Evolutionary conservation across 2,329 filamentous ascomycete genomes (phyloP), one percentile per base, ranked within the genome.

Genomic region (Trichoderma hamatum): DNA sequence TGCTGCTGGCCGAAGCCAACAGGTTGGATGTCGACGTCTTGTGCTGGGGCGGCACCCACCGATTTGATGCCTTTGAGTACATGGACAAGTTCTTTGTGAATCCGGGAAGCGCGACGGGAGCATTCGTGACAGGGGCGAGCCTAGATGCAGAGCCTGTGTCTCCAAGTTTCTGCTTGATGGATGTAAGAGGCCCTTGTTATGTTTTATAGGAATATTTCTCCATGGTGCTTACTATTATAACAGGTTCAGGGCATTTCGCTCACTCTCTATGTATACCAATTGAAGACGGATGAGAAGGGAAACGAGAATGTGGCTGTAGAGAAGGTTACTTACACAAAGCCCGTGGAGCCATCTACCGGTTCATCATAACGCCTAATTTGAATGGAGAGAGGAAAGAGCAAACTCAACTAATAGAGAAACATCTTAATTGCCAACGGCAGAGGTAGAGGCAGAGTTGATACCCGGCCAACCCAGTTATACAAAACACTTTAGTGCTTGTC

Each of bases 131-230:
- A 1, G 85, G 86, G 24, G 89, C 86, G 84, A 82, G 82, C 24
- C 81, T 82, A 63, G 86, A 86, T 51, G 84, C 82, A n/a, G 88
- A 92, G 76, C 92, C 95, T 67, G 92, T 91, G 28, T 90, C 90
- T 68, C 95, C 95, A 30, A 97, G 94, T 78, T 97, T 98, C 81
- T 97, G 96, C 77, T 82, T 98, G 79, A 97, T 98, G 95, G 95
- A 98, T 86, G 94, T 97, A 80, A 84, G 93, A 13, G 90, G 56
- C 16, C 2, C 3, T 19, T 26, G 32, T 46, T 3, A 34, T 24
- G 32, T 54, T n/a, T 26, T 14, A 9, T 4, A 16, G 3, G 39
- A 43, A 3, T 10, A 1, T 24, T 11, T 43, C 65, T 58, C 24
- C n/a, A n/a, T 49, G 11, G 56, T 75, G 60, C 75, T 78, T 55